Evolutionary conservation across 805 yeast genomes (phyloP).

Genomic region (Candida wancherniae): DNA sequence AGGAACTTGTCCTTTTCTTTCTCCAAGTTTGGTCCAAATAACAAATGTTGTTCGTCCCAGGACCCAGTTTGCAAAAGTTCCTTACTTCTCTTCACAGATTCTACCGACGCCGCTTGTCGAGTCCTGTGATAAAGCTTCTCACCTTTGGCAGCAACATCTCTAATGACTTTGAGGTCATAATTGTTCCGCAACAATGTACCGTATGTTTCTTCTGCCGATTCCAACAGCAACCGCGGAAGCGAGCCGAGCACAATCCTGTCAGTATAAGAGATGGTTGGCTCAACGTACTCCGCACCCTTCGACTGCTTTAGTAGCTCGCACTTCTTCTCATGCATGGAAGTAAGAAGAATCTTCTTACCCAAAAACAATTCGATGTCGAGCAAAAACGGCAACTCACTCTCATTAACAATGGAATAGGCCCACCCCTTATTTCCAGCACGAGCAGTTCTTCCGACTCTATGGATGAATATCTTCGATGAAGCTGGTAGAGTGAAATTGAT

Average conservation of each 20-base stretch:
- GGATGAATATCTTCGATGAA: constrained; percentile 89
- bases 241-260: constrained; percentile 80
- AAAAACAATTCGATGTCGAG: constrained; percentile 86
- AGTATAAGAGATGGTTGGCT: constrained; percentile 65
- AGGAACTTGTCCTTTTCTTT: constrained; percentile 69
- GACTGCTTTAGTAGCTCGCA: constrained; percentile 46
- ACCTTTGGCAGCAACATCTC: constrained; percentile 76
- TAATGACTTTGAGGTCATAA: constrained; percentile 62
- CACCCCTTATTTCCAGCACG: constrained; percentile 98
- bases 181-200: constrained; percentile 55
- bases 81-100: constrained; percentile 80
- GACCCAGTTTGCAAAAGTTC: constrained; percentile 62
- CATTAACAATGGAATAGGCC: constrained; percentile 89
- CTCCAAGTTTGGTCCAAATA: constrained; percentile 74
- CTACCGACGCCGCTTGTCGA: constrained; percentile 78
- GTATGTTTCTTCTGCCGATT: constrained; percentile 66
- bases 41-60: constrained; percentile 85
- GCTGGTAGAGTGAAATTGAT: constrained; percentile 87
- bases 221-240: constrained; percentile 68
- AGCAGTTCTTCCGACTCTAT: constrained; percentile 98
- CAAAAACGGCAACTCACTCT: constrained; percentile 82
- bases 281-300: constrained; percentile 39
- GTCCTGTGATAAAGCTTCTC: constrained; percentile 85
- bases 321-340: constrained; percentile 64
- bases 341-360: constrained; percentile 72